Percentiles rank a stretch among this genome's conserved stretches.
Evolutionary conservation across 768 basidiomycete species (phyloP).

Genomic region (Roridomyces roridus): DNA sequence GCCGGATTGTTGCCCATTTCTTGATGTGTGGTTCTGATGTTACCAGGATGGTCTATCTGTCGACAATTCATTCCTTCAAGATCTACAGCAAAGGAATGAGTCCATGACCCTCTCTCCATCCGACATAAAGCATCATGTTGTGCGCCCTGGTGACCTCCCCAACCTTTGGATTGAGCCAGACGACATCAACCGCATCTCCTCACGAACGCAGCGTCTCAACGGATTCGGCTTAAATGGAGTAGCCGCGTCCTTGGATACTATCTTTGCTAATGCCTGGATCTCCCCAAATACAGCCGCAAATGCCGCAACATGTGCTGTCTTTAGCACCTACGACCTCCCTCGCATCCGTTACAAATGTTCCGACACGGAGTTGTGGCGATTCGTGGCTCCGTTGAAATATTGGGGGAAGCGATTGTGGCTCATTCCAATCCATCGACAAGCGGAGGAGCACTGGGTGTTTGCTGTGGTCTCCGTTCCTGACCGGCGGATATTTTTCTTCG

Average conservation of each 20-base stretch:
- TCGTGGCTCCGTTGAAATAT: conserved; percentile 20
- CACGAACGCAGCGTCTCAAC: conserved; percentile 23
- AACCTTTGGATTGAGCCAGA: not conserved
- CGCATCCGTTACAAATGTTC: conserved; percentile 21
- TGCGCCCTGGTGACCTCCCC: not conserved
- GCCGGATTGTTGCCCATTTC: not conserved
- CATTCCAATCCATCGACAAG: conserved; percentile 39
- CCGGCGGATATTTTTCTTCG: conserved; percentile 33
- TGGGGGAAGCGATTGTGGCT: conserved; percentile 42
- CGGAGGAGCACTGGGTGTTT: conserved; percentile 40
- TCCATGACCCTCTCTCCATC: not conserved
- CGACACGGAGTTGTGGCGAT: conserved; percentile 30
- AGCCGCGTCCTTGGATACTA: conserved; percentile 25
- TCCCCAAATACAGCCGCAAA: not conserved
- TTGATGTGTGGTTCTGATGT: not conserved
- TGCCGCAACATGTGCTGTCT: conserved; percentile 8
- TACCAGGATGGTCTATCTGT: not conserved
- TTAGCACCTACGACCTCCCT: conserved; percentile 28
- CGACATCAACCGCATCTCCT: conserved; percentile 8
- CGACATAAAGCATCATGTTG: not conserved
- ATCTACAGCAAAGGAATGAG: not conserved
- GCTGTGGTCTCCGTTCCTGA: conserved; percentile 24
- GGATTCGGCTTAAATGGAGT: conserved; percentile 33
- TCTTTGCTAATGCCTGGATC: not conserved
- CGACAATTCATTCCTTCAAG: not conserved